Percentiles rank a stretch among this genome's conserved stretches.
These are phyloP conservation scores for Tricholoma sp. DNA, from an alignment of 768 basidiomycete species.

Conservation along the genomic window DNA sequence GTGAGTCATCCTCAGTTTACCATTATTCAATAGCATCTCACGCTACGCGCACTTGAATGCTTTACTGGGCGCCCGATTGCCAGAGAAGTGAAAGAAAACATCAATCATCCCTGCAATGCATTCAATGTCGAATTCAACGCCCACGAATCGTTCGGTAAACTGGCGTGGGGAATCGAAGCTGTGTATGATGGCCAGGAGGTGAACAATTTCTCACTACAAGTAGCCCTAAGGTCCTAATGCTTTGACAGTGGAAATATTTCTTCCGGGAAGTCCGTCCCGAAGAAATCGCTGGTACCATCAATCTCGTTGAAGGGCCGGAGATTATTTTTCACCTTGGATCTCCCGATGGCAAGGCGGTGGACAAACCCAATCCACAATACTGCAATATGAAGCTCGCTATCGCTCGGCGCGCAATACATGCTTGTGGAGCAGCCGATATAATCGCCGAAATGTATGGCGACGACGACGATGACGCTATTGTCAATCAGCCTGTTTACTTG, in stretches of 20 bases:
- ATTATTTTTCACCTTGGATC: neutral
- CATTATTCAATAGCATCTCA: neutral
- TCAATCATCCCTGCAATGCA: too few relatives aligned
- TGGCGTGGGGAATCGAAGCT: neutral
- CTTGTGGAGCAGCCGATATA: too few relatives aligned
- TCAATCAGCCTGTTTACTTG: neutral
- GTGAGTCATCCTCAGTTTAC: neutral
- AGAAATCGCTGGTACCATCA: too few relatives aligned
- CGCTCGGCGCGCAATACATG: too few relatives aligned
- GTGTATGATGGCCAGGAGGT: neutral
- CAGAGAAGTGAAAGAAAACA: neutral
- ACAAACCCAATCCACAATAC: too few relatives aligned
- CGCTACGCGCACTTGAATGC: neutral
- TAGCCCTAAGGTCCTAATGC: too few relatives aligned
- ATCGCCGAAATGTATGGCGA: too few relatives aligned
- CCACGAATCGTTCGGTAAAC: neutral
- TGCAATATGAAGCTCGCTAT: too few relatives aligned
- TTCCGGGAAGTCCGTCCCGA: neutral
- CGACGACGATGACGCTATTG: neutral
- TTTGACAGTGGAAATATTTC: neutral
- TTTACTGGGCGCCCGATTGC: neutral
- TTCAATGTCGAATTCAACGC: constrained; percentile 2
- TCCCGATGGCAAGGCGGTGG: neutral
- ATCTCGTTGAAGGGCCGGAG: neutral
- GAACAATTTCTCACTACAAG: neutral